Evolutionary conservation across 371 early-diverging fungal species (phyloP), one percentile per base, ranked within the genome.

Genomic region (Haplosporangium sp.): DNA sequence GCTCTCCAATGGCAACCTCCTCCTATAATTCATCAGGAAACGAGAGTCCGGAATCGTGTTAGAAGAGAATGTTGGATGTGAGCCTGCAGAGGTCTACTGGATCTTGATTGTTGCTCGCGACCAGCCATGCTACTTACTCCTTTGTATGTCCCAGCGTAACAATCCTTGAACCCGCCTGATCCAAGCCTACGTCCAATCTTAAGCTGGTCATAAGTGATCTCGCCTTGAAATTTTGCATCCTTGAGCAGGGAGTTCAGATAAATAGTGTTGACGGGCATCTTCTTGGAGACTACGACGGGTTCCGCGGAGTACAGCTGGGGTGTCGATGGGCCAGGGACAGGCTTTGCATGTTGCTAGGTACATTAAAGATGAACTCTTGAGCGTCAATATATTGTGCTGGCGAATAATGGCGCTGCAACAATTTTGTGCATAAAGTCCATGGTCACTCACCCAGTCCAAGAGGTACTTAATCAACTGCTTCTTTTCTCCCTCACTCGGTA

Each of bases 91-190:
- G 29, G 29, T 4, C 29, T 29, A 4, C 29, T 4, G 29, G 29
- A 29, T 29, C 46, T n/a, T 14, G 1, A 10, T 46, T 46, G 16
- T 46, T 46, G 46, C 46, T 14, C 12, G 11, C 46, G 12, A 8
- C 46, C 12, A 46, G 12, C 46, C 46, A 3, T 12, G 12, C 46
- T 46, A 61, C 80, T 82, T 85, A 86, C 91, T 18, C 87, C 90
- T 62, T 84, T 81, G 66, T 90, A 90, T 38, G 72, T 83, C 55
- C 92, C 91, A 1, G 83, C 83, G 80, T 85, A 93, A 71, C 92
- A 92, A 69, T 92, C 94, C 73, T 93, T 93, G 83, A 92, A 93
- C 6, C 92, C 94, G 45, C 94, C 94, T n/a, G 91, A 86, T 9
- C 92, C 92, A 16, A 93, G 75, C 67, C 91, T 91, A 45, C 82